Base-by-base conservation (phyloP, 2,329 filamentous ascomycete genomes). In the Didymella arachidicola region DNA sequence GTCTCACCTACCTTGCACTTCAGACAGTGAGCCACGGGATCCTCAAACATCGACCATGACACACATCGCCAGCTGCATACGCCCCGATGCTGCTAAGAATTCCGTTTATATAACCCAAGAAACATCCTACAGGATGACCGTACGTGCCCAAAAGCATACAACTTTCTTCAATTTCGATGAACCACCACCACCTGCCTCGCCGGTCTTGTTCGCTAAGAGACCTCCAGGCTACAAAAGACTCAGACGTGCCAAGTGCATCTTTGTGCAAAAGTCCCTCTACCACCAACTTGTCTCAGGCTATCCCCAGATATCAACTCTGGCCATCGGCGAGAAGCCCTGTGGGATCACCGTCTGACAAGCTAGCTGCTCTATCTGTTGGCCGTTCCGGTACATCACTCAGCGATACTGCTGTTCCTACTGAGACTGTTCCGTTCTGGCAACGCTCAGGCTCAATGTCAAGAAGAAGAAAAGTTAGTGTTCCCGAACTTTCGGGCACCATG, bases 1-100 rank as follows among this genome's bases (percentile, higher is more conserved):
- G 75, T 77, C 74, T 77, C 75, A 77, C 59, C 72, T 75, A 73
- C 75, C 72, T 74, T 73, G 74, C 63, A 66, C 62, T 64, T 67
- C 64, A 68, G 63, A 73, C 70, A 70, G 67, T 71, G 69, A 74
- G 66, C 72, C 66, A 74, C 70, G 61, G 68, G 65, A 66, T 64
- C 67, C 68, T 74, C 72, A 77, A 74, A 75, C 72, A 57, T 44
- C 66, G 51, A 64, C 71, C 72, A 78, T 78, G 76, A 73, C 75
- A 76, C 77, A 79, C 72, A 79, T 79, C 67, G 75, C 77, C 70
- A 77, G 76, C 73, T 78, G 76, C 73, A 77, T 78, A 64, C 73
- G 77, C 53, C 70, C 64, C 42, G 69, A 68, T 51, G 67, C 68
- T 65, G 67, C 71, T 54, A 72, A 65, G 57, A 66, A 68, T 50